Percentiles rank a stretch among this genome's conserved stretches.
Evolutionary conservation across 148 eudicot species (phyloP).

Genomic region (Chenopodium suecicum): DNA sequence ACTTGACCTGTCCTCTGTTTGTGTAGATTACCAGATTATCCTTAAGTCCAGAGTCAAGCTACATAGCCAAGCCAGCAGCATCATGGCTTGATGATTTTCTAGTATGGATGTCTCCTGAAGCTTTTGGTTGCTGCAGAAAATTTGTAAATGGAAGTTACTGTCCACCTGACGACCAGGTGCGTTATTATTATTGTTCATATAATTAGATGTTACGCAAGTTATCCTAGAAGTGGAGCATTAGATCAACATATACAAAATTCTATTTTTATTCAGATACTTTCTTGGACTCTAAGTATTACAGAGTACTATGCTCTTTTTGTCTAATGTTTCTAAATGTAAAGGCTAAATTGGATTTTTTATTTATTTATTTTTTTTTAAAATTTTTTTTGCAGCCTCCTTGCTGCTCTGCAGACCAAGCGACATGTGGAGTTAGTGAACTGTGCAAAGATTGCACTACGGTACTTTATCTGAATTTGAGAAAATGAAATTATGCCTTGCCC

Average conservation of each 20-base stretch:
- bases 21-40: constrained; percentile 85
- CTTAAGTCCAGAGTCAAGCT: constrained; percentile 73
- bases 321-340: not conserved
- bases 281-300: not conserved
- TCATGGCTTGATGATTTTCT: constrained; percentile 99
- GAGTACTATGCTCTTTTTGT: constrained; percentile 4
- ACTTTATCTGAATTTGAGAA: constrained; percentile 21
- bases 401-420: constrained; percentile 60
- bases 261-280: not conserved
- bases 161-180: constrained; percentile 96
- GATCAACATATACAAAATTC: no score
- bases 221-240: not conserved
- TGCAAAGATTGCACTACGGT: constrained; percentile 99
- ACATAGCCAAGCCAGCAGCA: constrained; percentile 96
- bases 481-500: not conserved
- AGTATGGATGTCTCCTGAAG: constrained; percentile 99
- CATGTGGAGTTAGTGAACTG: constrained; percentile 61
- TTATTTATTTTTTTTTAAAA: no score
- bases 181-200: not conserved
- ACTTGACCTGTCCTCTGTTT: constrained; percentile 14
- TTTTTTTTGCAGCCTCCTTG: constrained; percentile 76
- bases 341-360: not conserved
- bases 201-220: not conserved
- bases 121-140: constrained; percentile 99
- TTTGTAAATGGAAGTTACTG: constrained; percentile 87